Percentiles rank a stretch among this genome's conserved stretches.
Evolutionary conservation across 371 early-diverging fungal species (phyloP).

Genomic region (Mortierella sp.): DNA sequence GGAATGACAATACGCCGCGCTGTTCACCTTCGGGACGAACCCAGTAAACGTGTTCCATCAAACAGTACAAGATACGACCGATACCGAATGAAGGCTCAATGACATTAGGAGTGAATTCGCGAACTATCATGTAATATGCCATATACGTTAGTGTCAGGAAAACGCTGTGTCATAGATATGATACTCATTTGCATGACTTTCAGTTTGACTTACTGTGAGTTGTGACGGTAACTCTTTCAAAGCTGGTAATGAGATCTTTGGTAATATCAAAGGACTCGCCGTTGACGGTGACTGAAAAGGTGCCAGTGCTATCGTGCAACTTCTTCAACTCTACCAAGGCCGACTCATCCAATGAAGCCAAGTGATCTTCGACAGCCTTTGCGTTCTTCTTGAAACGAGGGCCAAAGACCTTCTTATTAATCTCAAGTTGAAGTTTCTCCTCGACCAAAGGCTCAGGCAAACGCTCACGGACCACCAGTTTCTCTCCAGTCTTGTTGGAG

Average conservation of each 20-base stretch:
- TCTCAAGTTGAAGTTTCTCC: constrained; percentile 84
- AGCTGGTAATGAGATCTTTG: constrained; percentile 77
- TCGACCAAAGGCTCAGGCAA: constrained; percentile 87
- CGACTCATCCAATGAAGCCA: constrained; percentile 74
- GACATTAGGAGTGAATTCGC: constrained; percentile 98
- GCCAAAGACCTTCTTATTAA: constrained; percentile 96
- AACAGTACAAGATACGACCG: constrained; percentile 98
- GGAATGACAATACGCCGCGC: constrained; percentile 89
- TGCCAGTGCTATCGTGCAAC: constrained; percentile 66
- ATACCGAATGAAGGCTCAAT: constrained; percentile 99
- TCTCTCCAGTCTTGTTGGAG: constrained; percentile 90
- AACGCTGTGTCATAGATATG: too few relatives aligned
- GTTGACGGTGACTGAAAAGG: constrained; percentile 69
- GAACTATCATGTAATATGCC: constrained; percentile 65
- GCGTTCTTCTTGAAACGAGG: constrained; percentile 94
- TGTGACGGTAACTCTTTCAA: constrained; percentile 81
- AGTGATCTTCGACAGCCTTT: constrained; percentile 86
- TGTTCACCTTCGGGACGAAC: constrained; percentile 93
- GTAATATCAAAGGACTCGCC: constrained; percentile 81
- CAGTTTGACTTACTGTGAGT: constrained; percentile 72
- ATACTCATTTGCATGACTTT: too few relatives aligned
- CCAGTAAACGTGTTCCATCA: constrained; percentile 98
- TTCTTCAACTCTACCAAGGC: constrained; percentile 71
- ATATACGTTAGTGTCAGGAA: neutral
- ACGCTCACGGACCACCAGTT: constrained; percentile 93